Percentiles rank a stretch among this genome's conserved stretches.
Conservation (phyloP, 495 filamentous ascomycete species). For the Xylaria flabelliformis region DNA sequence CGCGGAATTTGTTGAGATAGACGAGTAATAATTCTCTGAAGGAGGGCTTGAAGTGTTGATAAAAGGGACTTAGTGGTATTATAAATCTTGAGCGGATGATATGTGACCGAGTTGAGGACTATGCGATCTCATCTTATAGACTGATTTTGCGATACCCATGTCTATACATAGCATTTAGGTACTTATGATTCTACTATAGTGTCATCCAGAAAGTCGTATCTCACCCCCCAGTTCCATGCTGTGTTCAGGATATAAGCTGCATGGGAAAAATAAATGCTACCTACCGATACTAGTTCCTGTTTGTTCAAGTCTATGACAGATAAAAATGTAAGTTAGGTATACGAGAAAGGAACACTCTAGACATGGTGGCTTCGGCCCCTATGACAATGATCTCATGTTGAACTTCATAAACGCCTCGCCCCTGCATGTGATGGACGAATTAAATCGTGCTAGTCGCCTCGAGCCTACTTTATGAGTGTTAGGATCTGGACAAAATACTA, state of each 20-base stretch:
- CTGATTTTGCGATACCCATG: conserved; percentile 6
- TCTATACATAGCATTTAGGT: neutral
- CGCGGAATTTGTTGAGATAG: conserved; percentile 58
- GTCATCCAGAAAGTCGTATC: neutral
- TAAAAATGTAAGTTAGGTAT: neutral
- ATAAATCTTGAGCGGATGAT: neutral
- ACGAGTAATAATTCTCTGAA: conserved; percentile 31
- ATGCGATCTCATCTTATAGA: neutral
- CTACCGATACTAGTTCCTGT: neutral
- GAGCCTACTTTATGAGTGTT: neutral
- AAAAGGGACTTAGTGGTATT: neutral
- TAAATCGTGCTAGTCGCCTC: neutral
- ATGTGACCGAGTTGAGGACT: neutral
- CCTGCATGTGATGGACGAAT: neutral
- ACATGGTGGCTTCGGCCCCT: neutral
- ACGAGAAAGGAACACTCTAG: neutral
- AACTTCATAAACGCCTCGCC: neutral
- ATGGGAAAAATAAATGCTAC: neutral
- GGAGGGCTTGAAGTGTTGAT: no score
- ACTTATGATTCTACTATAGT: neutral
- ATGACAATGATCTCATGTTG: neutral
- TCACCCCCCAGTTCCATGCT: neutral
- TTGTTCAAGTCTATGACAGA: neutral
- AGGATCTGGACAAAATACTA: neutral
- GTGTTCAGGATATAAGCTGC: neutral